Percentiles rank a stretch among this genome's conserved stretches.
These are phyloP conservation scores for Macroventuria anomochaeta DNA, from an alignment of 2,329 filamentous ascomycete species.

Conservation along the genomic window DNA sequence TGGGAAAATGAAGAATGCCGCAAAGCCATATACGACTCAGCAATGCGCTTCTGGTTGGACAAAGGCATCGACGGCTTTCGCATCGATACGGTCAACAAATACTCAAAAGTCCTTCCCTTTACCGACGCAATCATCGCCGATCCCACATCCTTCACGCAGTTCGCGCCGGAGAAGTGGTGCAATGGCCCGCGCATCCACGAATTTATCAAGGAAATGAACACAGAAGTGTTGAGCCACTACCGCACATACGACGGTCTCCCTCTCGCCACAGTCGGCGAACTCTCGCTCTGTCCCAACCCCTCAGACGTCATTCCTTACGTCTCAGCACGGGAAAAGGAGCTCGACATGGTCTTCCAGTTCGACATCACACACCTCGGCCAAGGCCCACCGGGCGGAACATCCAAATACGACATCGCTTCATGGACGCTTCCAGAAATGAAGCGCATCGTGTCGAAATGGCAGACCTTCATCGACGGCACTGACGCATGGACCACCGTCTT, in stretches of 20 bases:
- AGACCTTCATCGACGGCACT: constrained; percentile 56
- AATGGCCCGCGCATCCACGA: constrained; percentile 67
- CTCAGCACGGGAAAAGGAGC: constrained; percentile 49
- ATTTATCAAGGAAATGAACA: constrained; percentile 61
- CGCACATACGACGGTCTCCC: constrained; percentile 50
- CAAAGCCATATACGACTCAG: constrained; percentile 53
- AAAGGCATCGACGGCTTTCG: constrained; percentile 56
- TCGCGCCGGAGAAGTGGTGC: constrained; percentile 58
- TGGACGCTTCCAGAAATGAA: constrained; percentile 55
- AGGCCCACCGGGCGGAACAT: constrained; percentile 41
- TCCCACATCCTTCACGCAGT: constrained; percentile 53
- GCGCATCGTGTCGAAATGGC: constrained; percentile 53
- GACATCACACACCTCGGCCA: constrained; percentile 50
- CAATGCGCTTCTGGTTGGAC: constrained; percentile 57
- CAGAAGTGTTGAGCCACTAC: constrained; percentile 61
- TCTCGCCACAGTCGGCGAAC: constrained; percentile 64
- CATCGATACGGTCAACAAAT: constrained; percentile 58
- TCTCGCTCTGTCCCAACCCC: constrained; percentile 56
- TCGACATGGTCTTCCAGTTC: constrained; percentile 60
- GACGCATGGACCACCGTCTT: constrained; percentile 65
- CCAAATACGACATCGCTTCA: constrained; percentile 38
- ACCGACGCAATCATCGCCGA: constrained; percentile 53
- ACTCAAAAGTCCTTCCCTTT: constrained; percentile 54
- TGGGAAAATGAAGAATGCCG: constrained; percentile 56
- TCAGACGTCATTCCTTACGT: constrained; percentile 53